Base-by-base conservation (phyloP, 257 asterid genomes). In the Capsicum baccatum region DNA sequence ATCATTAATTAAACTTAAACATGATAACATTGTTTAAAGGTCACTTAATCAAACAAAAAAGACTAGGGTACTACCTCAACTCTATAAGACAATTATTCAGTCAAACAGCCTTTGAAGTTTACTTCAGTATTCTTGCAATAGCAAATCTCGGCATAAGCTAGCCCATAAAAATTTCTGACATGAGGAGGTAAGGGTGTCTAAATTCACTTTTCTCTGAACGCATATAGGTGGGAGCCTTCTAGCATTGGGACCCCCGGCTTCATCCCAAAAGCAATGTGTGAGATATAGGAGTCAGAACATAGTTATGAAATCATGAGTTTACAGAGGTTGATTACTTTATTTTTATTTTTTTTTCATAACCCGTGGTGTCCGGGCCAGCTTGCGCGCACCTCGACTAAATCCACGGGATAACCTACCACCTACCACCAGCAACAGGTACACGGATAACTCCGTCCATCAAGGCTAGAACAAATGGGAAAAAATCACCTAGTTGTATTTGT, bases 141-240 rank as follows among this genome's bases (percentile, higher is more conserved):
- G 85, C 56, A 50, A 81, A 26, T 81, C 80, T 68, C 57, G 26
- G 58, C 74, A 83, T 86, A 83, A 58, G 55, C 58, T 68, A 56
- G 54, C 35, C 50, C 48, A n/a, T n/a, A 81, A 73, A 11, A 73
- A n/a, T 5, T 0, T 19, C 5, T 73, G 80, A 73, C 79, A 42
- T 73, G 59, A 66, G 59, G 37, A 71, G 80, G 42, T 71, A 47
- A 47, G n/a, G 11, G 17, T 73, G 59, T 48, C 12, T 19, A 73
- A 17, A 48, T 48, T 12, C 15, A 9, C 59, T 73, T 73, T 73
- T 71, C 37, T 59, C 59, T 48, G n/a, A 73, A 48, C 80, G 39
- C 9, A 5, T 58, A n/a, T 48, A 47, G 12, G 11, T 6, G 6
- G 42, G 16, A 48, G 7, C 42, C 59, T 73, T 48, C 59, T 48